A percentile compares a stretch with the other conserved stretches of the same genome.
Conservation (phyloP, 164 flowering plant genomes). For the grape (Vitis vinifera) region DNA sequence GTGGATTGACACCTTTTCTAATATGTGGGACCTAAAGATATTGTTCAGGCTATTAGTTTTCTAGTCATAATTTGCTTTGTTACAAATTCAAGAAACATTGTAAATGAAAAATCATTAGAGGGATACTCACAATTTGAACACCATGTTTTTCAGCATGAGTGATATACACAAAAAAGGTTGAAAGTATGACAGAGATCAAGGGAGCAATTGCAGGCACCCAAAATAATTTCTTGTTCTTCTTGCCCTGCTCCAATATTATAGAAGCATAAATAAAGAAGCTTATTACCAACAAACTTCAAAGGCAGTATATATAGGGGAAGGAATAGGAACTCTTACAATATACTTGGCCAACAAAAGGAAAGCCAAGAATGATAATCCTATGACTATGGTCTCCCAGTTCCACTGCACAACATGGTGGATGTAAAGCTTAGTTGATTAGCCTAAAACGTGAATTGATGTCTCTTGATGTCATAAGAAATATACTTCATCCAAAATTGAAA, state of each 20-base stretch:
- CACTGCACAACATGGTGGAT: slow-evolving; percentile 55
- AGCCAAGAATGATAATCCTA: slow-evolving; percentile 60
- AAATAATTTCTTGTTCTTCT: slow-evolving; percentile 75
- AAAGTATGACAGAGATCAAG: slow-evolving; percentile 69
- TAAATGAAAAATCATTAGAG: too few relatives aligned
- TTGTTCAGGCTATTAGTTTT: neutral
- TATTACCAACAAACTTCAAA: neutral
- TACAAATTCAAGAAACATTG: neutral
- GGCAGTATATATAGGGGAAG: neutral
- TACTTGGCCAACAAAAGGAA: slow-evolving; percentile 74
- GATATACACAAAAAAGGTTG: slow-evolving; percentile 81
- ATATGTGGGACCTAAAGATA: slow-evolving; percentile 64
- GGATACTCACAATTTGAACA: slow-evolving; percentile 68
- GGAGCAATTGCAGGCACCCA: slow-evolving; percentile 97
- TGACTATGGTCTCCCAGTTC: slow-evolving; percentile 93
- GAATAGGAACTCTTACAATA: slow-evolving; percentile 53
- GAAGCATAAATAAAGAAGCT: neutral
- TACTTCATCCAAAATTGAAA: neutral
- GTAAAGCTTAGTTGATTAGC: neutral
- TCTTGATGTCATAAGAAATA: too few relatives aligned
- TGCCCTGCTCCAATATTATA: slow-evolving; percentile 56
- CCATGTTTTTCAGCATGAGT: slow-evolving; percentile 85
- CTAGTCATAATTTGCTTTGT: neutral
- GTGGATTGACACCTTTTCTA: slow-evolving; percentile 68
- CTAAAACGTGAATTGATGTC: too few relatives aligned